Conservation (phyloP, 176 grass and related monocot species). For the Oryza glumipatula region DNA sequence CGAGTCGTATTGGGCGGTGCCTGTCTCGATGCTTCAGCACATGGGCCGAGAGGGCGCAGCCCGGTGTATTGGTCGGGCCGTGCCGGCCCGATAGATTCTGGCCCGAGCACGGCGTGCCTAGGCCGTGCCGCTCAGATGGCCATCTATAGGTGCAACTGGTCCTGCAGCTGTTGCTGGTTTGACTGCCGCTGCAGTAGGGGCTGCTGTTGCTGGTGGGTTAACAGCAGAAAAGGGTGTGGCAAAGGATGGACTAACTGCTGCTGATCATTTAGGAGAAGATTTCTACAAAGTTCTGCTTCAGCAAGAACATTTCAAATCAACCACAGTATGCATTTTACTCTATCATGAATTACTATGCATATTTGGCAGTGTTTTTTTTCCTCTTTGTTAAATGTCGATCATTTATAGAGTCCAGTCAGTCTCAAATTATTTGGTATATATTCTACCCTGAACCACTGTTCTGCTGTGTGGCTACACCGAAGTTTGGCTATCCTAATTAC, state of each 20-base stretch:
- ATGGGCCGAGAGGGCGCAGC: too few species aligned
- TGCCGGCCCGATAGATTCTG: too few species aligned
- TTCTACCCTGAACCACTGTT: not conserved
- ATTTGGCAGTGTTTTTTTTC: not conserved
- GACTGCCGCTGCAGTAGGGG: slow-evolving; percentile 58
- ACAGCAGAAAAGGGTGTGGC: slow-evolving; percentile 58
- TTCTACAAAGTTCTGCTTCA: slow-evolving; percentile 67
- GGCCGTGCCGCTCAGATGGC: too few species aligned
- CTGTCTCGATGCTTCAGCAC: too few species aligned
- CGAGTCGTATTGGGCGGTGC: too few species aligned
- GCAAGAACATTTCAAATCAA: slow-evolving; percentile 86
- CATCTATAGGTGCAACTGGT: slow-evolving; percentile 44
- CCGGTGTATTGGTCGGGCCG: too few species aligned
- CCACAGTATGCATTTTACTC: slow-evolving; percentile 50
- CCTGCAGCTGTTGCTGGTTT: slow-evolving; percentile 60
- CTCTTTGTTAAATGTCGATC: not conserved
- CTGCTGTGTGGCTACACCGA: not conserved
- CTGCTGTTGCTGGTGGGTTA: slow-evolving; percentile 59
- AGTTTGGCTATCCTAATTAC: not conserved
- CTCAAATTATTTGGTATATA: not conserved
- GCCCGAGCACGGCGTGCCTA: too few species aligned
- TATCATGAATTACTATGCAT: not conserved
- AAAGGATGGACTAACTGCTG: slow-evolving; percentile 62
- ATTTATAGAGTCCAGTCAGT: not conserved
- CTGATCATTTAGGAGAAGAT: slow-evolving; percentile 65